Conservation (phyloP, 108 stramenopile species). For the Parietichytrium sp. region DNA sequence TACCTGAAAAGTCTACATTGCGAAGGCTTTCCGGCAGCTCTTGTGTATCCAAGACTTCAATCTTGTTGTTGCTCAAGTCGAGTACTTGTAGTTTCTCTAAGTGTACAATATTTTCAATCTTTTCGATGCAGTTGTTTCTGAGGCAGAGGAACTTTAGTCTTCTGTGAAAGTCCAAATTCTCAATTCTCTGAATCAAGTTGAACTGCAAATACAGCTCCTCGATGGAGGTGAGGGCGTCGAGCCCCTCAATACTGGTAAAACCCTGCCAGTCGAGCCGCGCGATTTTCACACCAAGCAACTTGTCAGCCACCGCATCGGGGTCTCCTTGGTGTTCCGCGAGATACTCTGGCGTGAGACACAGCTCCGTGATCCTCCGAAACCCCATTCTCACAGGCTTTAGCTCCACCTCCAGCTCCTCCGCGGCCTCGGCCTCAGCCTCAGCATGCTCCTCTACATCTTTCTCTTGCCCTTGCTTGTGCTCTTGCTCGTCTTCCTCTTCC, state of each 20-base stretch:
- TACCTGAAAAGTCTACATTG: not conserved
- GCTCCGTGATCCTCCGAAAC: constrained; percentile 16
- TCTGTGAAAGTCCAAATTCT: constrained; percentile 6
- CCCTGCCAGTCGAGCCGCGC: constrained; percentile 26
- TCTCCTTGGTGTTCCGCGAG: not conserved
- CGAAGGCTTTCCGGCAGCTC: not conserved
- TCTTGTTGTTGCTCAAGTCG: not conserved
- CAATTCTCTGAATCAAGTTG: not conserved
- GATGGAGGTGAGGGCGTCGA: constrained; percentile 6
- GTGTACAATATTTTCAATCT: not conserved
- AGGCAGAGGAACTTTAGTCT: not conserved
- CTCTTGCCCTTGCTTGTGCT: no score
- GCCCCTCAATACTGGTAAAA: not conserved
- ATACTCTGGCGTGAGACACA: not conserved
- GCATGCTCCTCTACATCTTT: no score
- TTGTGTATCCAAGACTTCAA: not conserved
- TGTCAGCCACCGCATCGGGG: not conserved
- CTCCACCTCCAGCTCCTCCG: no score
- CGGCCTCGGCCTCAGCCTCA: no score
- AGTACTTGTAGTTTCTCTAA: not conserved
- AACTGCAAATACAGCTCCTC: not conserved
- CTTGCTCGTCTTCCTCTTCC: no score
- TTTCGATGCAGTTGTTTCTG: constrained; percentile 5
- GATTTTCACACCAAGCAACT: not conserved
- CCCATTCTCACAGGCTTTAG: no score